These are phyloP conservation scores for Coemansia sp. DNA, from an alignment of 192 early-diverging fungal genomes.

Conservation along the genomic window DNA sequence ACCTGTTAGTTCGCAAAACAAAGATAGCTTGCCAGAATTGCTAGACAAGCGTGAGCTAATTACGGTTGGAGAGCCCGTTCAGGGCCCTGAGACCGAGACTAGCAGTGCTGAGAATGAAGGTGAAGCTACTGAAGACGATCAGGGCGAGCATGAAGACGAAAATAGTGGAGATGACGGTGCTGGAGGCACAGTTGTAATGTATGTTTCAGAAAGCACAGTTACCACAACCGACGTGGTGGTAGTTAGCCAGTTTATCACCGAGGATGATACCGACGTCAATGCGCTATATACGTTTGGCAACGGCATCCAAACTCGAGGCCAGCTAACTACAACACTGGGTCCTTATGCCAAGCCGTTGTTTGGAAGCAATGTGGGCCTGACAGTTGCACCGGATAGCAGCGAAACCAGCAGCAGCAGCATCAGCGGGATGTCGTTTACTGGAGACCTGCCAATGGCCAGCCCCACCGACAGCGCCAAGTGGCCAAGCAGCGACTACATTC, in stretches of 20 bases:
- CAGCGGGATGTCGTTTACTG: slow-evolving; percentile 16
- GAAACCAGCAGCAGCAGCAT: slow-evolving; percentile 5
- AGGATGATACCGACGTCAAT: slow-evolving; percentile 27
- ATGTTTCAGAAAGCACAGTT: slow-evolving; percentile 39
- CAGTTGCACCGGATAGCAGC: slow-evolving; percentile 17
- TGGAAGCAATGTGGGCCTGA: slow-evolving; percentile 43
- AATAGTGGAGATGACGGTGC: background rate
- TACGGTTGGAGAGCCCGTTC: slow-evolving; percentile 28
- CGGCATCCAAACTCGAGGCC: slow-evolving; percentile 34
- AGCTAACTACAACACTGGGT: slow-evolving; percentile 22
- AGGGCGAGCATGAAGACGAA: slow-evolving; percentile 1
- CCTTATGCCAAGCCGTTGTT: slow-evolving; percentile 36
- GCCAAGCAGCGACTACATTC: slow-evolving; percentile 24
- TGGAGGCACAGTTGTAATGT: slow-evolving; percentile 26
- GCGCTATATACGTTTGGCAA: slow-evolving; percentile 36
- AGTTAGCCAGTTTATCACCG: slow-evolving; percentile 31
- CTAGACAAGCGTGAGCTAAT: slow-evolving; percentile 25
- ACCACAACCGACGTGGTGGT: slow-evolving; percentile 39
- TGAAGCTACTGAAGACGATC: background rate
- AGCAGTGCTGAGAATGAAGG: background rate
- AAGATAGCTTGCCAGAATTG: slow-evolving; percentile 22
- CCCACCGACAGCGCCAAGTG: slow-evolving; percentile 14
- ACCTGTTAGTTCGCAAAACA: slow-evolving; percentile 10
- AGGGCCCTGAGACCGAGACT: background rate
- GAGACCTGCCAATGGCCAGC: slow-evolving; percentile 11